Conservation (phyloP, 805 yeast species). For the Pichia manshurica region DNA sequence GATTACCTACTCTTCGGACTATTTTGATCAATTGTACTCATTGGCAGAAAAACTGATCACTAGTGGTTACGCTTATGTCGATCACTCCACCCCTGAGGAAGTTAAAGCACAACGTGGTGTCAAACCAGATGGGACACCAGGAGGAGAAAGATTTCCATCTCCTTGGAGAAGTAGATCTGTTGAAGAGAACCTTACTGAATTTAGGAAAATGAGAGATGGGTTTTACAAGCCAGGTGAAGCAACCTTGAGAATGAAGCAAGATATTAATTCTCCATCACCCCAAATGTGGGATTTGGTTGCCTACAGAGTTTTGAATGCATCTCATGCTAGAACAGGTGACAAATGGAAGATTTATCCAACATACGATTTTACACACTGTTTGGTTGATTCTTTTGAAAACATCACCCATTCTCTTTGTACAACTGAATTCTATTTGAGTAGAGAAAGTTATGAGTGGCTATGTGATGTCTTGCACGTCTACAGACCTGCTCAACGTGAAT, state of each 20-base stretch:
- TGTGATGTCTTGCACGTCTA: constrained; percentile 93
- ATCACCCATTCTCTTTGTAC: constrained; percentile 96
- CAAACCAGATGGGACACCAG: constrained; percentile 85
- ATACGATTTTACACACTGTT: constrained; percentile 97
- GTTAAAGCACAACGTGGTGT: constrained; percentile 88
- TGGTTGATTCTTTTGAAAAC: constrained; percentile 95
- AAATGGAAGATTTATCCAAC: constrained; percentile 99
- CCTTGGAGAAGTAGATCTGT: constrained; percentile 63
- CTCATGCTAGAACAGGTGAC: constrained; percentile 94
- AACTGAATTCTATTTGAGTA: constrained; percentile 83
- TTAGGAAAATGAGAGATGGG: constrained; percentile 90
- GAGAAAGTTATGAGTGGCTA: constrained; percentile 97
- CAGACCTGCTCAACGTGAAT: constrained; percentile 98
- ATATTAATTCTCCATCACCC: constrained; percentile 82
- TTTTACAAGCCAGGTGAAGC: constrained; percentile 86
- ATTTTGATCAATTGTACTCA: constrained; percentile 82
- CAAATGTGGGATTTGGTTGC: constrained; percentile 99
- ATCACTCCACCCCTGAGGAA: constrained; percentile 89
- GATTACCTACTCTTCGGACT: constrained; percentile 92
- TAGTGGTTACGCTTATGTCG: constrained; percentile 76
- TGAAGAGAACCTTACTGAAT: constrained; percentile 73
- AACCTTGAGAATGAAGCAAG: constrained; percentile 95
- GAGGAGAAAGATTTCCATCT: constrained; percentile 87
- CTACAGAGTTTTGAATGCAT: constrained; percentile 84
- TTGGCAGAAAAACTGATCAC: constrained; percentile 79